These are phyloP conservation scores for Brassica napus DNA, from an alignment of 345 rosid genomes.

Conservation along the genomic window DNA sequence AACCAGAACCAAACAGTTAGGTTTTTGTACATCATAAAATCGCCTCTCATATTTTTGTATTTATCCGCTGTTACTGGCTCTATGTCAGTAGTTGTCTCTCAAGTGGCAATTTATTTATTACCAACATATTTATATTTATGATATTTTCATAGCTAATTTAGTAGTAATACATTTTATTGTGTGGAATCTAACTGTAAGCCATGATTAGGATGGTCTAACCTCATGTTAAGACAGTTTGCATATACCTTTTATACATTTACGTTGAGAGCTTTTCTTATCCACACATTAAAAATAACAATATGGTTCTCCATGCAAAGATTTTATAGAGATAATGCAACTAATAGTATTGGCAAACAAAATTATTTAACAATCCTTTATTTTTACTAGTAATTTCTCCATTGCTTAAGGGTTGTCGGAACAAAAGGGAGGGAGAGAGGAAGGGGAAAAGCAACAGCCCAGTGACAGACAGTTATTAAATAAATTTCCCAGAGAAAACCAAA, in stretches of 20 bases:
- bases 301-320: neutral
- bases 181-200: neutral
- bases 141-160: neutral
- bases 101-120: neutral
- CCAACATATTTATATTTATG: neutral
- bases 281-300: neutral
- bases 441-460: neutral
- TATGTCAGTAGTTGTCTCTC: conserved; percentile 1
- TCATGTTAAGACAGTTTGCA: neutral
- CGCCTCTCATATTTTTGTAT: neutral
- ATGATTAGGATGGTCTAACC: neutral
- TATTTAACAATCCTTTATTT: neutral
- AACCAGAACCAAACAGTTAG: neutral
- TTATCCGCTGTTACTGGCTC: neutral
- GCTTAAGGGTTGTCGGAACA: conserved; percentile 9
- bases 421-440: neutral
- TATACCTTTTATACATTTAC: neutral
- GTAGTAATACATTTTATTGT: neutral
- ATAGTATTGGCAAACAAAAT: neutral
- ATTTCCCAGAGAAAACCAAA: neutral
- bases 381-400: neutral
- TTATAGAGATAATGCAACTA: neutral
- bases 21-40: neutral
- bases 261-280: neutral
- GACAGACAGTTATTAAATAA: neutral